Evolutionary conservation across 2,329 filamentous ascomycete species (phyloP).

Genomic region (Moelleriella libera): DNA sequence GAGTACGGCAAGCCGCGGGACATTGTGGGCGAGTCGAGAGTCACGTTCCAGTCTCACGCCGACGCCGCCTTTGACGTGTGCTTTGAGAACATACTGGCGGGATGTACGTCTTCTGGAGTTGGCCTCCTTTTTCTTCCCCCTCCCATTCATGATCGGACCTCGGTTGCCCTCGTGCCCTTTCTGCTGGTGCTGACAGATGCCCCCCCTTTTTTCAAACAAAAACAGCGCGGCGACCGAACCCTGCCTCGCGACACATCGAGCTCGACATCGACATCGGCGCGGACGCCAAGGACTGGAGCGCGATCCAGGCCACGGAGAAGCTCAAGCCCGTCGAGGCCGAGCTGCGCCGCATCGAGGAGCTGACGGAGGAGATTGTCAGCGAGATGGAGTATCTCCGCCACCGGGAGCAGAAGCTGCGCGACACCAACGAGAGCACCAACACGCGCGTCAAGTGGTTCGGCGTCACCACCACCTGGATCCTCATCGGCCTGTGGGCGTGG

Average conservation of each 20-base stretch:
- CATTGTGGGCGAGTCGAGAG: conserved; percentile 79
- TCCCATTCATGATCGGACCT: not conserved
- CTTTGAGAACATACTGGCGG: conserved; percentile 72
- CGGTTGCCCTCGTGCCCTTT: no score
- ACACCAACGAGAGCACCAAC: conserved; percentile 99
- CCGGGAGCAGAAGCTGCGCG: conserved; percentile 87
- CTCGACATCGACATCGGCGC: conserved; percentile 93
- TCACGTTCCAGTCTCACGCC: conserved; percentile 83
- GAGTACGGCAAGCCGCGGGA: conserved; percentile 89
- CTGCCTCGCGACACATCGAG: conserved; percentile 60
- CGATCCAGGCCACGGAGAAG: conserved; percentile 92
- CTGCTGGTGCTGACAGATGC: no score
- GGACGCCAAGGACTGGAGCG: conserved; percentile 95
- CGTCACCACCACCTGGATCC: conserved; percentile 79
- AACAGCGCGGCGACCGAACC: conserved; percentile 21
- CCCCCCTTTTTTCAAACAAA: not conserved
- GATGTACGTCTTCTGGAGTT: no score
- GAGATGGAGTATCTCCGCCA: conserved; percentile 93
- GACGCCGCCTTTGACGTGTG: conserved; percentile 94
- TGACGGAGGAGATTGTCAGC: conserved; percentile 71
- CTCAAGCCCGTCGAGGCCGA: conserved; percentile 95
- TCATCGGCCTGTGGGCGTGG: conserved; percentile 83
- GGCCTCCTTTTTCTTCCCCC: no score
- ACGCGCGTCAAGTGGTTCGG: conserved; percentile 98
- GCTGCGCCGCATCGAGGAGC: conserved; percentile 81